These are phyloP conservation scores for Leccinum solheimii DNA, from an alignment of 1,284 basidiomycete genomes.

Conservation along the genomic window DNA sequence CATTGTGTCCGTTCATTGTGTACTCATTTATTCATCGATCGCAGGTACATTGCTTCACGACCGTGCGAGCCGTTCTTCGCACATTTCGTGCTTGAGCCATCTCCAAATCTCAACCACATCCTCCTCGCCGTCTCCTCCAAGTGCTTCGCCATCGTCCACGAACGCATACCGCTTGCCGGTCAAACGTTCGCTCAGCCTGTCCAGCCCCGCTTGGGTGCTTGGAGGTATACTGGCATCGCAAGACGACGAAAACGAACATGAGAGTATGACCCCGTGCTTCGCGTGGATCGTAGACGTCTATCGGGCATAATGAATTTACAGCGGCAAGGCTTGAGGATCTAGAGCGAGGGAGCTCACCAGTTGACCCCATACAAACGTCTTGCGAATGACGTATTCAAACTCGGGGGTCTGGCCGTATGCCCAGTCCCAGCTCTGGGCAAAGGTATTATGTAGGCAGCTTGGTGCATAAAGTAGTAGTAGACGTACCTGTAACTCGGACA, in stretches of 20 bases:
- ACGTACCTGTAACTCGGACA: conserved; percentile 70
- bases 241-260: conserved; percentile 43
- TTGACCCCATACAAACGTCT: conserved; percentile 59
- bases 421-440: conserved; percentile 86
- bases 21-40: no score
- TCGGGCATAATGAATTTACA: background rate
- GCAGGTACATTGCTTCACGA: no score
- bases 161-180: conserved; percentile 52
- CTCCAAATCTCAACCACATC: conserved; percentile 20
- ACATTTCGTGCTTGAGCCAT: conserved; percentile 28
- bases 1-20: no score
- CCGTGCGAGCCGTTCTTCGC: background rate
- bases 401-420: conserved; percentile 93
- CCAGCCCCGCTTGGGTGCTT: conserved; percentile 20
- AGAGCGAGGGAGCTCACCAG: conserved; percentile 46
- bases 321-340: background rate
- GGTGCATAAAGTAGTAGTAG: background rate
- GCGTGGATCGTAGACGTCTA: conserved; percentile 43
- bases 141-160: conserved; percentile 34
- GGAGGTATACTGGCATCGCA: conserved; percentile 14
- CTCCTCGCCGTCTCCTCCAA: background rate
- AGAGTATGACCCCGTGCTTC: conserved; percentile 62
- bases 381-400: conserved; percentile 65
- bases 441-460: conserved; percentile 1
- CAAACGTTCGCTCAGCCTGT: conserved; percentile 32